phyloP scores from a whole-genome alignment of 2,329 filamentous ascomycete species.

The Pyrenophora tritici-repentis region DNA sequence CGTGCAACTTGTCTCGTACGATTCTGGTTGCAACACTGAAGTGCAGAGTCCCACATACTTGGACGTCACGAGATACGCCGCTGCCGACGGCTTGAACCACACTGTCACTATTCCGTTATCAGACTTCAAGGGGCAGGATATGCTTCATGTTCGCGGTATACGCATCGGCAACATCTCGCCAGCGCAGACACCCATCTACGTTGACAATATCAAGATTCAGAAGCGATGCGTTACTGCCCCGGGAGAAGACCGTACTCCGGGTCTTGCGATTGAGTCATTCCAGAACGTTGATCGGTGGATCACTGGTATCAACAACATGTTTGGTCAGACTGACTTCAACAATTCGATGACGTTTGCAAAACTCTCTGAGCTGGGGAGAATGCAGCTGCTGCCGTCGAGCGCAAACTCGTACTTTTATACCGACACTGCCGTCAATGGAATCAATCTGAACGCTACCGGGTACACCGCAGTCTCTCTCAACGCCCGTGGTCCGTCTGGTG shows the following conservation, averaged over 20 bases:
- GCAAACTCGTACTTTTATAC: conserved; percentile 9
- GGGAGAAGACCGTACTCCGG: conserved; percentile 11
- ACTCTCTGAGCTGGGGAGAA: conserved; percentile 9
- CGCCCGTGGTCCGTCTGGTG: conserved; percentile 7
- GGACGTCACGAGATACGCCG: conserved; percentile 10
- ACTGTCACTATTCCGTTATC: conserved; percentile 12
- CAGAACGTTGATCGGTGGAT: conserved; percentile 14
- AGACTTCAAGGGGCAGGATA: conserved; percentile 12
- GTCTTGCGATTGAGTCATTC: conserved; percentile 13
- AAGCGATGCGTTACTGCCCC: conserved; percentile 13
- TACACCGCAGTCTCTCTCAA: conserved; percentile 11
- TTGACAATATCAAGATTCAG: conserved; percentile 13
- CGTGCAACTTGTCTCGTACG: conserved; percentile 13
- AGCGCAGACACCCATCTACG: conserved; percentile 9
- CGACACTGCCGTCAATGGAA: conserved; percentile 5
- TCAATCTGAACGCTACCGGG: conserved; percentile 7
- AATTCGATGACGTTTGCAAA: conserved; percentile 14
- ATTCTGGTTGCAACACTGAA: conserved; percentile 2
- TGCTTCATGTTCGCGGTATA: conserved; percentile 10
- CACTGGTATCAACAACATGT: conserved; percentile 15
- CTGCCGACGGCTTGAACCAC: conserved; percentile 10
- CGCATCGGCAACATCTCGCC: conserved; percentile 15
- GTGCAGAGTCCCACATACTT: conserved; percentile 8
- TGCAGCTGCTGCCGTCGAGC: conserved; percentile 9
- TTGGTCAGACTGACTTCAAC: conserved; percentile 11